Base-by-base conservation (phyloP, 2,329 filamentous ascomycete genomes). In the Alternaria sp. region DNA sequence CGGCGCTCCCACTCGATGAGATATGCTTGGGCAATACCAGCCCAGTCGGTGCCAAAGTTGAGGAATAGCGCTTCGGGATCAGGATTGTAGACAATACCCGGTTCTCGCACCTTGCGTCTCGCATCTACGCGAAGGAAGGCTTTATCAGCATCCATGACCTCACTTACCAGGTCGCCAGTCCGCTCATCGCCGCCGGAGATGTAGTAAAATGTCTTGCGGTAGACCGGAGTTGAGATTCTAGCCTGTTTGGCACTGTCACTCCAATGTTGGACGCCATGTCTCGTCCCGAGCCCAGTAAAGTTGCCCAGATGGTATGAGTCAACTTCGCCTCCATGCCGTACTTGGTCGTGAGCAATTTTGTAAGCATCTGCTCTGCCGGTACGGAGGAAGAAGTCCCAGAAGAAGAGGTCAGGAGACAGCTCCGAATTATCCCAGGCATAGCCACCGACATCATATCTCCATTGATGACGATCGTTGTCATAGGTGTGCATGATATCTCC, bases 371-470 rank as follows among this genome's bases (percentile, higher is more conserved):
- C 82, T 3, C 85, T 81, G 0, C 87, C 87, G 0, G 87, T 89
- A 10, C 85, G 84, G 2, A 90, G 81, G 76, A 89, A 90, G 61
- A 88, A 86, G 5, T 83, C 84, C 88, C 88, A 90, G 68, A 90
- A 84, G 78, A 86, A 90, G 3, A 89, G 75, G 67, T 90, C 87
- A 0, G 88, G 86, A 0, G 87, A 89, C 0, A 90, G 80, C 71
- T 90, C 88, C 0, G 85, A 88, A 70, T 90, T 90, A 52, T 89
- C 88, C 88, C 88, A 90, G 0, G 87, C 87, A 61, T 87, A 90
- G 0, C 88, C 88, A 4, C 88, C 88, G 17, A 90, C 75, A 49
- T 90, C 88, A 59, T 89, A 90, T 1, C 86, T 83, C 88, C 88
- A 90, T 1, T 81, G 81, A 65, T 89, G 88, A 5, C 88, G 80